Base-by-base conservation (phyloP, 257 asterid species). In the Solanum gracilifrons region DNA sequence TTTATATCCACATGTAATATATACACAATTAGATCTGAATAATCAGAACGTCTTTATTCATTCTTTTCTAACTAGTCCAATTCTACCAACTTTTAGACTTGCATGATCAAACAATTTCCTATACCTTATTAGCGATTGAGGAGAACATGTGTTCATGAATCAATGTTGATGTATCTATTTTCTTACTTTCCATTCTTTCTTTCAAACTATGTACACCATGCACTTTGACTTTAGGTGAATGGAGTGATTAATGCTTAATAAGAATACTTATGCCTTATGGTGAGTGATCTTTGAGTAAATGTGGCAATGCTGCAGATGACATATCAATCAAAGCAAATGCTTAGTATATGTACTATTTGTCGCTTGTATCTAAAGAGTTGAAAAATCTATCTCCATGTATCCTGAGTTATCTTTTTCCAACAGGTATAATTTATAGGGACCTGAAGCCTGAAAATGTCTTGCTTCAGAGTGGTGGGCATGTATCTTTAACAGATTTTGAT, bases 361-460 rank as follows among this genome's bases (percentile, higher is more conserved):
- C 4, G 6, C 60, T 62, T 48, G 12, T 16, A 64, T 43, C 35
- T 36, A 16, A 51, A 86, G 37, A 79, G 66, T 82, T 48, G 69
- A 82, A 82, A 79, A 10, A 62, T 88, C 55, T 41, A 89, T n/a
- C 87, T 89, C 85, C 83, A 21, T 73, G 64, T 60, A 72, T 86
- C 41, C 33, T 55, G 43, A 58, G 29, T 86, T 64, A 39, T 36
- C 60, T 89, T 86, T 83, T 86, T 41, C 86, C 85, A 84, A 88
- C 96, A 97, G 99, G 99, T 86, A 95, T 97, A 89, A 97, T 97
- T 88, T 97, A 97, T 92, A 91, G 99, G 94, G 99, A 97, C 90
- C 88, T 97, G 82, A 97, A 97, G 93, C 99, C 99, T 4, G 99
- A 97, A 92, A 96, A 97, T 86, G 95, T 97, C 51, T 90, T 96